These are phyloP conservation scores for Drechslerella dactyloides DNA, from an alignment of 2,329 filamentous ascomycete species.

Conservation along the genomic window DNA sequence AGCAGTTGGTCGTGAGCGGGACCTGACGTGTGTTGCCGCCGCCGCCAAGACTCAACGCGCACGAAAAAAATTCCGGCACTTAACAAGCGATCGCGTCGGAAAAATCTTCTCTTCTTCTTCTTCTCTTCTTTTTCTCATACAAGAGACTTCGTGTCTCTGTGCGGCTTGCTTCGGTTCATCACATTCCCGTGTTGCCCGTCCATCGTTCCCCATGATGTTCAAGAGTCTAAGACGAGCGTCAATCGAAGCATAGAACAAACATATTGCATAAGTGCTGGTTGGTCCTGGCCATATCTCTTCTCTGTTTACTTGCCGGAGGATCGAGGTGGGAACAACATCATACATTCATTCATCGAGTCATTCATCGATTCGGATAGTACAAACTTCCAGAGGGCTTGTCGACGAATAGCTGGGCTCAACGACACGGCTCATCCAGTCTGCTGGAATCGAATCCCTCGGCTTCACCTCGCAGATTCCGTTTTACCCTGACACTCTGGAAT, in stretches of 20 bases:
- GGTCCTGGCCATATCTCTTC: slow-evolving; percentile 48
- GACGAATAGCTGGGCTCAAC: background rate
- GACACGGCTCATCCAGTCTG: background rate
- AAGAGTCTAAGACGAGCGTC: slow-evolving; percentile 53
- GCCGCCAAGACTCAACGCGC: slow-evolving; percentile 39
- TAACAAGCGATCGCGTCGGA: slow-evolving; percentile 22
- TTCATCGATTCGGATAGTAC: slow-evolving; percentile 12
- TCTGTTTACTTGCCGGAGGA: slow-evolving; percentile 49
- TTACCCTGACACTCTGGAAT: background rate
- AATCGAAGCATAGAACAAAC: slow-evolving; percentile 55
- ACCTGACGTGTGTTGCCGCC: slow-evolving; percentile 24
- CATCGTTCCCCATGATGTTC: slow-evolving; percentile 53
- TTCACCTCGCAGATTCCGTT: background rate
- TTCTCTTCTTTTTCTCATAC: slow-evolving; percentile 28
- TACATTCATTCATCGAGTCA: no score
- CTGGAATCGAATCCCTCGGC: background rate
- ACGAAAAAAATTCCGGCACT: slow-evolving; percentile 21
- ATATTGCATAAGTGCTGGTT: slow-evolving; percentile 54
- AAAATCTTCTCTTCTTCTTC: slow-evolving; percentile 48
- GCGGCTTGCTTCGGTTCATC: slow-evolving; percentile 54
- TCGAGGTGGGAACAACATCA: slow-evolving; percentile 50
- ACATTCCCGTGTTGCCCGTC: slow-evolving; percentile 55
- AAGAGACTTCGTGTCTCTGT: slow-evolving; percentile 51
- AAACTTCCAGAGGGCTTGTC: slow-evolving; percentile 2
- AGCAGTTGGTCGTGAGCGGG: slow-evolving; percentile 7